Evolutionary conservation across 1,284 basidiomycete genomes (phyloP).

Genomic region (Pisolithus thermaeus): DNA sequence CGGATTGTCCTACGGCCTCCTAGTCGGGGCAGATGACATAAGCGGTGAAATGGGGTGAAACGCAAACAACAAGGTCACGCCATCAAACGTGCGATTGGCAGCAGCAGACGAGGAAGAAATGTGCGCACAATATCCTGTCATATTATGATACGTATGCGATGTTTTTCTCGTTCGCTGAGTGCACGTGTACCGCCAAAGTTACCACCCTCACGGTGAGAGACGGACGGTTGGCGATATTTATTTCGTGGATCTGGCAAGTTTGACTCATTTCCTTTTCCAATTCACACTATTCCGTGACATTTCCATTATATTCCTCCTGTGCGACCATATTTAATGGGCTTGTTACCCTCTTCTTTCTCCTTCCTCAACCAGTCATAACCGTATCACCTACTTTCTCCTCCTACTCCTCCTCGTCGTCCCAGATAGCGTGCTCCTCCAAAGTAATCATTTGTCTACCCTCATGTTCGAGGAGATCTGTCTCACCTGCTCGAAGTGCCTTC

Average conservation of each 20-base stretch:
- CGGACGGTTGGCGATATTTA: not conserved
- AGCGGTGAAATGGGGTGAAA: not conserved
- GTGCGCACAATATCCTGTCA: conserved; percentile 2
- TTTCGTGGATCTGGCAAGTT: conserved; percentile 20
- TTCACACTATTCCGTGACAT: conserved; percentile 26
- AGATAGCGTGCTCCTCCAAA: not conserved
- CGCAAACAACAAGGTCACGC: conserved; percentile 4
- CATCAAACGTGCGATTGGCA: conserved; percentile 13
- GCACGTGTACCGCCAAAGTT: not conserved
- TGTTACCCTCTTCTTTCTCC: conserved; percentile 11
- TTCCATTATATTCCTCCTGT: conserved; percentile 31
- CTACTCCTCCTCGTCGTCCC: not conserved
- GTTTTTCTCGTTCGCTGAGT: not conserved
- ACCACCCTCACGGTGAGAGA: not conserved
- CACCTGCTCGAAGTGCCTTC: conserved; percentile 56
- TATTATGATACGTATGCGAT: not conserved
- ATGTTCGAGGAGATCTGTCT: conserved; percentile 78
- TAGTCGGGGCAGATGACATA: not conserved
- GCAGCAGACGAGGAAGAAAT: not conserved
- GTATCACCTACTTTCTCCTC: not conserved
- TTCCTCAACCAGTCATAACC: not conserved
- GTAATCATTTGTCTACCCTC: conserved; percentile 14
- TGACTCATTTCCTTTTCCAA: conserved; percentile 30
- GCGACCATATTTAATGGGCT: conserved; percentile 30
- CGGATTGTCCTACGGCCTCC: not conserved